Evolutionary conservation across 1,284 basidiomycete species (phyloP), one percentile per base, ranked within the genome.

Genomic region (Pascua sp.): DNA sequence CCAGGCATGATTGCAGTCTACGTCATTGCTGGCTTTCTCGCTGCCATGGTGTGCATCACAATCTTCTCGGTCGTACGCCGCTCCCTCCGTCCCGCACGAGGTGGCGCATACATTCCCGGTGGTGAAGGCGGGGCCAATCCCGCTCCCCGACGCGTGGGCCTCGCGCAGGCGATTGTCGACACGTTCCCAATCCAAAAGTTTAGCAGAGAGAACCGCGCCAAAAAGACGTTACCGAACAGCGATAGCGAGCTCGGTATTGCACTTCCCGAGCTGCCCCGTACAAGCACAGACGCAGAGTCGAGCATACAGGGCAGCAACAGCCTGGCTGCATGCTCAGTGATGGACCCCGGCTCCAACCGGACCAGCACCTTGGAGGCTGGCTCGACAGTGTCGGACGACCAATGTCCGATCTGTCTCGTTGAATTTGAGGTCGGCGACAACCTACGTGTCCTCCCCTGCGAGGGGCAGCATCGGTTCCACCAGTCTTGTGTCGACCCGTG

Each of bases 171-270:
- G 32, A 91, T 96, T 55, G 80, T 96, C 53, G 92, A 96, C 68
- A 95, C 92, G 0, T 96, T 96, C 79, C 92, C 92, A 1, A 80
- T 95, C 57, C 86, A 94, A 76, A 91, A 92, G 75, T 96, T 93
- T 70, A 85, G 47, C 36, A 51, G 2, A 39, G 50, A 10, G 42
- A 39, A 17, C 44, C 50, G 3, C 39, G 11, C 39, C 49, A 13
- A 13, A 2, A 53, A 50, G 36, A 39, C 45, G 44, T 11, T 49
- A 16, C 46, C 40, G 11, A 38, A 41, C 32, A 38, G 40, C 40
- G 18, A 38, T 12, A 39, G 15, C 16, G 49, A 55, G 16, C 36
- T 58, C 1, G 48, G 39, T 9, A 38, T 58, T 44, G 52, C 42
- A 37, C 41, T 58, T 18, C 56, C 49, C 15, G 52, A 51, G 17